Conservation (phyloP, 139 green algal genomes). For the Picochlorum sp. region DNA sequence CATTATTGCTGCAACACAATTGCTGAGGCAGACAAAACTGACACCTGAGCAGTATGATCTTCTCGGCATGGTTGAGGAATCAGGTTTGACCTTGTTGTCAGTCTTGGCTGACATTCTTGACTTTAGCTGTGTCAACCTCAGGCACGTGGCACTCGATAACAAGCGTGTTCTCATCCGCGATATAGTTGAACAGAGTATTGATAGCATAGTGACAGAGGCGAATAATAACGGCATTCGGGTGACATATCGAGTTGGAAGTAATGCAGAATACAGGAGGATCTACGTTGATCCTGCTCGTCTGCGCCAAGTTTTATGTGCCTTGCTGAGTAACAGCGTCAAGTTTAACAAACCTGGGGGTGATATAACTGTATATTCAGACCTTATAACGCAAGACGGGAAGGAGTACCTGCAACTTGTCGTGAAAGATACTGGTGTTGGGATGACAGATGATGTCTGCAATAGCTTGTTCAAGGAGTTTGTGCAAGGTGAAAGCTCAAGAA, state of each 20-base stretch:
- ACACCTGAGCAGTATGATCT: conserved; percentile 48
- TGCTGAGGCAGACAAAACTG: conserved; percentile 41
- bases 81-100: conserved; percentile 41
- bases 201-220: conserved; percentile 25
- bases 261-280: neutral
- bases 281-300: conserved; percentile 29
- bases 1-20: conserved; percentile 50
- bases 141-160: conserved; percentile 25
- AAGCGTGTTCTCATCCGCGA: conserved; percentile 17
- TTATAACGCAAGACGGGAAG: conserved; percentile 3
- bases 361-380: conserved; percentile 27
- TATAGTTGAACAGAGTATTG: conserved; percentile 21
- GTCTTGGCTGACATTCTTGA: conserved; percentile 52
- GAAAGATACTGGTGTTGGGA: conserved; percentile 62
- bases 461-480: conserved; percentile 35
- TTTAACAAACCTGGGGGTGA: conserved; percentile 53
- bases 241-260: conserved; percentile 20
- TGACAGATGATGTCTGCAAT: conserved; percentile 15
- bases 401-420: conserved; percentile 42
- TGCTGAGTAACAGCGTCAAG: conserved; percentile 71
- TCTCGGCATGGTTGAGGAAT: conserved; percentile 34
- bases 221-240: conserved; percentile 26
- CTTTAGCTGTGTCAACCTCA: conserved; percentile 27
- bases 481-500: conserved; percentile 29
- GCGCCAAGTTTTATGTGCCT: conserved; percentile 51